A percentile compares a stretch with the other conserved stretches of the same genome.
Evolutionary conservation across 768 basidiomycete genomes (phyloP).

Genomic region (Cystobasidium tubakii): DNA sequence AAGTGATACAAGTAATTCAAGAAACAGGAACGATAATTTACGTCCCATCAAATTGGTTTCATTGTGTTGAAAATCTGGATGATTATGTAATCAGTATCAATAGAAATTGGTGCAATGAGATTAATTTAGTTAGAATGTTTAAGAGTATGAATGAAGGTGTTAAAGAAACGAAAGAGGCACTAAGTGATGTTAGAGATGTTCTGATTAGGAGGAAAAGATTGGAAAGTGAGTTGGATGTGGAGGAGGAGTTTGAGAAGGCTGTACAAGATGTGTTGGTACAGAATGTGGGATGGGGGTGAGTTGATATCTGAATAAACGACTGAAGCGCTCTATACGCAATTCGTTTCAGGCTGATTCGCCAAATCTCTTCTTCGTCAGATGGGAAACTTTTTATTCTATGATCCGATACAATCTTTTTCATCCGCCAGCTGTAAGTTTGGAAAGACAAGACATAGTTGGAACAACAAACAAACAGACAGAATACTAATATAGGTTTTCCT

Average conservation of each 20-base stretch:
- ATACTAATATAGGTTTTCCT: too few species aligned
- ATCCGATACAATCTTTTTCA: not conserved
- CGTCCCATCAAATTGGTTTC: constrained; percentile 41
- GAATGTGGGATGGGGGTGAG: constrained; percentile 44
- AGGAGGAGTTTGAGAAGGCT: constrained; percentile 38
- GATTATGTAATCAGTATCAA: constrained; percentile 43
- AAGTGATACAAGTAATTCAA: not conserved
- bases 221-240: not conserved
- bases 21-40: constrained; percentile 2
- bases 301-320: too few species aligned
- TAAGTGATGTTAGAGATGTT: constrained; percentile 40
- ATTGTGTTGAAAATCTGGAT: constrained; percentile 34
- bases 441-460: too few species aligned
- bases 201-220: constrained; percentile 12
- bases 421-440: not conserved
- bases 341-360: too few species aligned
- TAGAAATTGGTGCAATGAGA: constrained; percentile 43
- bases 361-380: not conserved
- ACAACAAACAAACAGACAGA: too few species aligned
- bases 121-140: constrained; percentile 38
- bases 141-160: constrained; percentile 34
- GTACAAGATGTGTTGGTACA: constrained; percentile 39
- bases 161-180: constrained; percentile 21
- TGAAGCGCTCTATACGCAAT: too few species aligned
- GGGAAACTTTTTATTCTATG: constrained; percentile 1